Evolutionary conservation across 345 rosid species (phyloP).

Genomic region (Populus alba): DNA sequence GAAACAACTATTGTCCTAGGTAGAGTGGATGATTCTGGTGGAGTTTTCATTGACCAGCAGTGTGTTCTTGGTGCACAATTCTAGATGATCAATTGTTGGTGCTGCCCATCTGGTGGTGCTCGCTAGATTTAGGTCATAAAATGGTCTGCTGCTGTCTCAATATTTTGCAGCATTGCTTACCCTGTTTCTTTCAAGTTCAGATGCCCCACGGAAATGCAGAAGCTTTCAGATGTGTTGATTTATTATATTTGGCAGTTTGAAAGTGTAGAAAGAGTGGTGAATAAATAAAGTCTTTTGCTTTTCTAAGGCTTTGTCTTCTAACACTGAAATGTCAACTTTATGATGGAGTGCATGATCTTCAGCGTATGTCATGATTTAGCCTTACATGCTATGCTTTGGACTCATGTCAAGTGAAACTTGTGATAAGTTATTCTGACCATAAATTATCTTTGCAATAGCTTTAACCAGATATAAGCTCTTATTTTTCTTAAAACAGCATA

Average conservation of each 20-base stretch:
- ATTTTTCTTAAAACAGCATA: background rate
- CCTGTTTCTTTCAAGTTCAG: background rate
- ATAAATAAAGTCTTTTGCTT: background rate
- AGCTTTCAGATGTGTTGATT: no score
- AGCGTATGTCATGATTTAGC: background rate
- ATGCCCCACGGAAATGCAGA: background rate
- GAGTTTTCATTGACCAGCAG: background rate
- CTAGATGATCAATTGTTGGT: background rate
- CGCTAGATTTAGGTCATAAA: background rate
- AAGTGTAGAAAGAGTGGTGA: background rate
- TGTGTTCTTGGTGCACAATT: background rate
- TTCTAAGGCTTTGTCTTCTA: constrained; percentile 2
- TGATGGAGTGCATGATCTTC: background rate
- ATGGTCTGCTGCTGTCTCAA: background rate
- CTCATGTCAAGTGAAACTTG: background rate
- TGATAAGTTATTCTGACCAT: background rate
- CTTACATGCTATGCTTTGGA: background rate
- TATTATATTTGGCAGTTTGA: background rate
- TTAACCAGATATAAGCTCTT: background rate
- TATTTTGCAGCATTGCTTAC: background rate
- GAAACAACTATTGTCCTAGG: background rate
- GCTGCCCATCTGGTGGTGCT: background rate
- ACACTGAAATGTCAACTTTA: background rate
- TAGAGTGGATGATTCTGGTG: background rate
- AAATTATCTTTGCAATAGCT: background rate